Percentiles rank a stretch among this genome's conserved stretches.
Conservation (phyloP, 352 stramenopile genomes). For the Phytopythium kandeliae region DNA sequence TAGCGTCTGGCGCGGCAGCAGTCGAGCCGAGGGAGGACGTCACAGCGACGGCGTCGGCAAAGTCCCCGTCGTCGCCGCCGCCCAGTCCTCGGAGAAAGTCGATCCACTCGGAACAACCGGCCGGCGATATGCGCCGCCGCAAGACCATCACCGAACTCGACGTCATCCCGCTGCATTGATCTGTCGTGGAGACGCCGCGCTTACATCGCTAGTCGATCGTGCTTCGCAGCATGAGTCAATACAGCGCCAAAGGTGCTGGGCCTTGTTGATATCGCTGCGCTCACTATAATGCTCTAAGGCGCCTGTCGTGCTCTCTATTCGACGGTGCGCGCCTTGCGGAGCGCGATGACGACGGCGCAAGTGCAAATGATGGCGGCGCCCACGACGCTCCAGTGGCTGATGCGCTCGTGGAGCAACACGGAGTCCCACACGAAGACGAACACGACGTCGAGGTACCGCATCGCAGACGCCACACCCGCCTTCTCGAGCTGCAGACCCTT, state of each 20-base stretch:
- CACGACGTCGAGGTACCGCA: constrained; percentile 67
- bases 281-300: too few species aligned
- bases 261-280: too few species aligned
- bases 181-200: too few species aligned
- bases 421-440: constrained; percentile 66
- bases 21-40: constrained; percentile 1
- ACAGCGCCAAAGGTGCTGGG: too few species aligned
- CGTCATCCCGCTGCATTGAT: background rate
- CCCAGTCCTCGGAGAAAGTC: constrained; percentile 15
- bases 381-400: constrained; percentile 42
- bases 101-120: constrained; percentile 3
- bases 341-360: constrained; percentile 32
- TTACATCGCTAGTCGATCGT: too few species aligned
- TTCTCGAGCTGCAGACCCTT: constrained; percentile 70
- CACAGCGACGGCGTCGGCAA: background rate
- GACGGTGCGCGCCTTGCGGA: constrained; percentile 22
- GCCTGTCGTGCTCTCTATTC: background rate
- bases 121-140: constrained; percentile 43
- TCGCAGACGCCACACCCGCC: constrained; percentile 51
- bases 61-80: constrained; percentile 2
- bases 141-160: constrained; percentile 44
- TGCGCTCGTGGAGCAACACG: constrained; percentile 30
- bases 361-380: constrained; percentile 36
- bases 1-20: constrained; percentile 3
- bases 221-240: too few species aligned